Percentiles rank a stretch among this genome's conserved stretches.
Evolutionary conservation across 1,139 yeast species (phyloP).

Genomic region (Kurtzmaniella natalensis): DNA sequence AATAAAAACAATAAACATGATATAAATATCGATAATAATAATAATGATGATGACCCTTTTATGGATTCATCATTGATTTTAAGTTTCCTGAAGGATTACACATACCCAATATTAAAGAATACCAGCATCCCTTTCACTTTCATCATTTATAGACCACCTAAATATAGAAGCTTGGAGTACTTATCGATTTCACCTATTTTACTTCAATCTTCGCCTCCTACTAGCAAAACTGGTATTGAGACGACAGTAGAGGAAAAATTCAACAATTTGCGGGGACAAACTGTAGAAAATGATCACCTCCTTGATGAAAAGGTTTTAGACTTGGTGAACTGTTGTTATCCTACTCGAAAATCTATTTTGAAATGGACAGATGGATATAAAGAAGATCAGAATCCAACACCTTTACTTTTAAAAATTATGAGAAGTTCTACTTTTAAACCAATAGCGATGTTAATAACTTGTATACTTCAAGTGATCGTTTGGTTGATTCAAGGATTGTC

Average conservation of each 20-base stretch:
- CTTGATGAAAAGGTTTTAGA: neutral
- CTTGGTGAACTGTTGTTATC: neutral
- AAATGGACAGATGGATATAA: neutral
- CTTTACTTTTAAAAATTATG: neutral
- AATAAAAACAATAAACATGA: no score
- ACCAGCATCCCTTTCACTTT: no score
- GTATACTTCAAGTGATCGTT: slow-evolving; percentile 1
- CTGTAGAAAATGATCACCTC: neutral
- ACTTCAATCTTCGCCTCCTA: slow-evolving; percentile 47
- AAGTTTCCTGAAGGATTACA: no score
- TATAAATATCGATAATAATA: no score
- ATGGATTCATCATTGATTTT: no score
- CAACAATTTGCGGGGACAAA: neutral
- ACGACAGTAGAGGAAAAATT: neutral
- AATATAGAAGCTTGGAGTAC: slow-evolving; percentile 69
- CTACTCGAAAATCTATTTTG: neutral
- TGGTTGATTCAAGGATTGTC: slow-evolving; percentile 26
- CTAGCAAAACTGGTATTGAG: slow-evolving; percentile 5
- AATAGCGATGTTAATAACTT: neutral
- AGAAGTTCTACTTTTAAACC: slow-evolving; percentile 2
- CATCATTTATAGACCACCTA: slow-evolving; percentile 70
- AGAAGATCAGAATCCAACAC: neutral
- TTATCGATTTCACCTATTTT: slow-evolving; percentile 71
- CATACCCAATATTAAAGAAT: no score
- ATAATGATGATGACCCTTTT: no score